Conservation (phyloP, 1,284 basidiomycete genomes). For the Cystobasidium slooffiae region DNA sequence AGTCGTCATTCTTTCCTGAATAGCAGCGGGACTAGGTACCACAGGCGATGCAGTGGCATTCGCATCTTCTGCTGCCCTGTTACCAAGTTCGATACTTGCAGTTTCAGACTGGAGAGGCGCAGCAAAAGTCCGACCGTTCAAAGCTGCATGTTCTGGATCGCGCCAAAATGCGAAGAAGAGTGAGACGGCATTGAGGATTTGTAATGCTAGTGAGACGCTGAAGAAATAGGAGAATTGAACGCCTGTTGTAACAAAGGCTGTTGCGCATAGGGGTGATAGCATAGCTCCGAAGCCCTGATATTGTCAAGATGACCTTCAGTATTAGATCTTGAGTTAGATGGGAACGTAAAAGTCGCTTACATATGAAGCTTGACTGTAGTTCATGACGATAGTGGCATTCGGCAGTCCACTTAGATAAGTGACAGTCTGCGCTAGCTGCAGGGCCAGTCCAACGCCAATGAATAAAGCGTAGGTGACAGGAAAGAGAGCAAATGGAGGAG, state of each 20-base stretch:
- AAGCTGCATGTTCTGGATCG: constrained; percentile 32
- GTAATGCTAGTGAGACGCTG: constrained; percentile 32
- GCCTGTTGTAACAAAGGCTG: constrained; percentile 29
- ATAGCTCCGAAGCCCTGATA: constrained; percentile 33
- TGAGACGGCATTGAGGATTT: background rate
- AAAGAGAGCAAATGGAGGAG: constrained; percentile 44
- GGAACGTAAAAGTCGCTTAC: background rate
- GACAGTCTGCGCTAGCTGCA: constrained; percentile 28
- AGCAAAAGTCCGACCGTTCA: constrained; percentile 13
- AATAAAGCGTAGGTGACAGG: constrained; percentile 41
- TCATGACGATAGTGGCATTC: constrained; percentile 25
- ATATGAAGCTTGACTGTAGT: constrained; percentile 26
- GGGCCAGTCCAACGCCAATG: constrained; percentile 42
- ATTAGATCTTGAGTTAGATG: background rate
- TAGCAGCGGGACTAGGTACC: background rate
- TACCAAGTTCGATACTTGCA: constrained; percentile 6
- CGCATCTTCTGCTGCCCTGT: background rate
- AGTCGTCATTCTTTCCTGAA: constrained; percentile 26
- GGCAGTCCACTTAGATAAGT: constrained; percentile 26
- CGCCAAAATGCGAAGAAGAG: constrained; percentile 35
- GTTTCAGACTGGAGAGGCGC: constrained; percentile 2
- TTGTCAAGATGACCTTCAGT: background rate
- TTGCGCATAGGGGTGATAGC: constrained; percentile 38
- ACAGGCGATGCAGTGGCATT: too few species aligned
- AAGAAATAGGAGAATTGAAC: constrained; percentile 44